These are phyloP conservation scores for Aphanomyces cochlioides DNA, from an alignment of 352 stramenopile genomes.

Conservation along the genomic window DNA sequence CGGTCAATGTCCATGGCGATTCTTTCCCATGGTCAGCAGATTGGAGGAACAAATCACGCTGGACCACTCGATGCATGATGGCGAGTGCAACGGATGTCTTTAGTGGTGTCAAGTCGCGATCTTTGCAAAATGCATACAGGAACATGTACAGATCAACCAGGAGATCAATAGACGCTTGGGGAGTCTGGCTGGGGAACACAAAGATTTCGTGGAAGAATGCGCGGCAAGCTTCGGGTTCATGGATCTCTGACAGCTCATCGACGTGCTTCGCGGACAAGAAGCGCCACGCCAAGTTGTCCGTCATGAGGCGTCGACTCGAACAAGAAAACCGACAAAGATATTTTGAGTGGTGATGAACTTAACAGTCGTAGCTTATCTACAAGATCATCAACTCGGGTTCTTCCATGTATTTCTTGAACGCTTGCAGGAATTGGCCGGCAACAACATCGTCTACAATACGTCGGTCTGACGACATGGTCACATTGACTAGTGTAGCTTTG, in stretches of 20 bases:
- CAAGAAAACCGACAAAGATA: background rate
- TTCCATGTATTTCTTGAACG: constrained; percentile 96
- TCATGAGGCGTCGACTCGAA: constrained; percentile 14
- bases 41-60: constrained; percentile 42
- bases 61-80: constrained; percentile 64
- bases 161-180: constrained; percentile 8
- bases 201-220: constrained; percentile 18
- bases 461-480: constrained; percentile 95
- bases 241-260: background rate
- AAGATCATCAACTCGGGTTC: constrained; percentile 90
- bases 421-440: constrained; percentile 93
- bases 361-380: constrained; percentile 37
- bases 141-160: constrained; percentile 29
- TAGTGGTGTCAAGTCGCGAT: constrained; percentile 48
- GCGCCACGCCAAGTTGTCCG: constrained; percentile 25
- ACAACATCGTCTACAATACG: constrained; percentile 97
- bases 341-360: background rate
- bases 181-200: constrained; percentile 3
- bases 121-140: constrained; percentile 54
- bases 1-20: constrained; percentile 38
- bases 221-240: background rate
- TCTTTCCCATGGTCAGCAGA: constrained; percentile 37
- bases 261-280: constrained; percentile 17
- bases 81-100: constrained; percentile 68
- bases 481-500: constrained; percentile 92